Evolutionary conservation across 2,329 filamentous ascomycete genomes (phyloP), one percentile per base, ranked within the genome.

Genomic region (Diplodia seriata): DNA sequence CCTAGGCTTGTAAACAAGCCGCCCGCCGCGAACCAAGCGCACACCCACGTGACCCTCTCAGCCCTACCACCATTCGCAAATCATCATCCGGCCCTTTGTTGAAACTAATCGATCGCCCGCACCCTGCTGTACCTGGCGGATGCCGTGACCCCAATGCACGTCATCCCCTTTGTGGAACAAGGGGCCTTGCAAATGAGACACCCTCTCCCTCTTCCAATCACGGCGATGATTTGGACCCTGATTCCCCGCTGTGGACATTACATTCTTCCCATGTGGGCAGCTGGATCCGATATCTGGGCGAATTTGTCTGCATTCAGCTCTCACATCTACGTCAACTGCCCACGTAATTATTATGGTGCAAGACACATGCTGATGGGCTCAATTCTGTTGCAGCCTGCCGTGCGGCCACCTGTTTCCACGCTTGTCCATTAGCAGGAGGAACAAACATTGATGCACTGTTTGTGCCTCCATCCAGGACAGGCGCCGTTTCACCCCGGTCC

Each of bases 131-230:
- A n/a, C 59, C 59, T 63, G 59, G 36, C 36, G 36, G 59, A 51
- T 63, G 31, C n/a, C 29, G 59, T 38, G 23, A 23, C 18, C 23
- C 36, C 20, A 20, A 63, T 63, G 59, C 59, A 49, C 59, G 59
- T 63, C 59, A 63, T 51, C n/a, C 43, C 47, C 43, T n/a, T n/a
- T 51, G 59, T 63, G 29, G 59, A 63, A n/a, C 26, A 31, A 63
- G 29, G 59, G 18, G 18, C 29, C n/a, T n/a, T 9, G 47, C 59
- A 51, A 63, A 63, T 51, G 15, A 51, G 36, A 62, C 57, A 62
- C 57, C 3, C 36, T 43, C 29, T 50, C 57, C 40, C 54, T 23
- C 18, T 40, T 57, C 23, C 23, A 26, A 26, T 4, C 26, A 26
- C 26, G 26, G 26, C 3, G 26, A 26, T 4, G 26, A 26, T 26